A percentile compares a stretch with the other conserved stretches of the same genome.
phyloP scores from a whole-genome alignment of 768 basidiomycete genomes.

The Epithele typhae region DNA sequence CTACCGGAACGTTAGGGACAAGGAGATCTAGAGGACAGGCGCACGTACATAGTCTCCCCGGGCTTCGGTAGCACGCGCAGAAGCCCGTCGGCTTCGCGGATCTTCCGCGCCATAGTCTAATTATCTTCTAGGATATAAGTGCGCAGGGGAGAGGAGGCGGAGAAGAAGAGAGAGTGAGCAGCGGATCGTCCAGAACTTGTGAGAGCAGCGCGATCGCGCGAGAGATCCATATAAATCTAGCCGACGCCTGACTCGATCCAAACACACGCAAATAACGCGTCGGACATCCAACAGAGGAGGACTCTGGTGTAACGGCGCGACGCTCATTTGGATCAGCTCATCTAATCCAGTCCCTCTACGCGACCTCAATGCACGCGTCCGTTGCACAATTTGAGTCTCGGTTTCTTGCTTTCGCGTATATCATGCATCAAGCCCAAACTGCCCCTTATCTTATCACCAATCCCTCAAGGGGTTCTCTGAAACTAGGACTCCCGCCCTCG shows the following conservation, averaged over 20 bases:
- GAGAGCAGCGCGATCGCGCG: background rate
- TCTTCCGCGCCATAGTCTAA: slow-evolving; percentile 32
- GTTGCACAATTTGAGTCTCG: background rate
- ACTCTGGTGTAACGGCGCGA: background rate
- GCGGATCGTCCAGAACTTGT: too few species aligned
- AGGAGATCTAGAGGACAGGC: background rate
- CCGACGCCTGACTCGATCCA: slow-evolving; percentile 15
- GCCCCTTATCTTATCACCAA: background rate
- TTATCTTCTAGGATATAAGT: too few species aligned
- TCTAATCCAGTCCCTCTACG: background rate
- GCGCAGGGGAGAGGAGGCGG: background rate
- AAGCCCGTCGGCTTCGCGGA: slow-evolving; percentile 39
- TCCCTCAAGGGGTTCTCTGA: too few species aligned
- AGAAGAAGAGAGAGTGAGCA: background rate
- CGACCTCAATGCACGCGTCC: background rate
- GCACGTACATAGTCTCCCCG: slow-evolving; percentile 40
- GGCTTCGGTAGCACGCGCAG: slow-evolving; percentile 39
- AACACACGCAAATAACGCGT: slow-evolving; percentile 14
- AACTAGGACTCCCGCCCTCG: background rate
- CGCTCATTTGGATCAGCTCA: too few species aligned
- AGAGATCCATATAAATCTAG: slow-evolving; percentile 12
- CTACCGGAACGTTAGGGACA: slow-evolving; percentile 28
- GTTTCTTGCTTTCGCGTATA: too few species aligned
- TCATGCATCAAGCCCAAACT: too few species aligned
- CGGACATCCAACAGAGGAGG: background rate